Conservation (phyloP, 306 rosid species). For the Pyrus bretschneideri region DNA sequence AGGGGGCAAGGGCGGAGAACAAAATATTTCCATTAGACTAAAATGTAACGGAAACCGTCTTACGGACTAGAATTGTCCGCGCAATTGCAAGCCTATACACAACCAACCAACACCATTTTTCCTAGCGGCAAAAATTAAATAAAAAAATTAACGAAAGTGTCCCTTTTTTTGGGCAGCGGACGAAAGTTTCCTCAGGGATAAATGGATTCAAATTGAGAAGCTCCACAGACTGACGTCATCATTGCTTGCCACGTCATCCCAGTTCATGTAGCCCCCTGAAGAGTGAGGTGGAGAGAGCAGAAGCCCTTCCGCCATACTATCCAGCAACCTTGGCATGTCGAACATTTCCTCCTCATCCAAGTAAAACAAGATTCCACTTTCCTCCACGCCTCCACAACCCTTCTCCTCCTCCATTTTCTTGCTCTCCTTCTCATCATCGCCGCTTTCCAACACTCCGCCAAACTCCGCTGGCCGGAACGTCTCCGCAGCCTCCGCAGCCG, state of each 20-base stretch:
- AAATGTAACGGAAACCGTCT: no score
- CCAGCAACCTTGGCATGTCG: conserved; percentile 35
- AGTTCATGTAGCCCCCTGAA: neutral
- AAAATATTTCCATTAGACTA: neutral
- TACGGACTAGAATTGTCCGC: no score
- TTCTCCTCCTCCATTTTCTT: neutral
- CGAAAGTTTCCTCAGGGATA: neutral
- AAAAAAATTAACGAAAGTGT: neutral
- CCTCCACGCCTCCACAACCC: neutral
- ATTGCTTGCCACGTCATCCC: conserved; percentile 22
- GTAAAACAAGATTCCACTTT: neutral
- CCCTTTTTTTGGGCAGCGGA: no score
- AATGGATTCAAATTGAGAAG: neutral
- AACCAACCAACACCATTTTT: no score
- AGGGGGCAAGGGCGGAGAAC: no score
- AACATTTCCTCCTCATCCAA: conserved; percentile 29
- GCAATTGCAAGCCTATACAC: no score
- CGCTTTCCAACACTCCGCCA: conserved; percentile 3
- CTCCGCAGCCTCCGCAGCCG: conserved; percentile 57
- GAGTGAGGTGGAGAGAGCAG: conserved; percentile 36
- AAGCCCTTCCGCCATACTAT: conserved; percentile 47
- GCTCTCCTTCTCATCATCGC: neutral
- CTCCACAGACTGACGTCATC: conserved; percentile 3
- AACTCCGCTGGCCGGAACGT: conserved; percentile 10
- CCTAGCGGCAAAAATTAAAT: neutral